Evolutionary conservation across 768 basidiomycete species (phyloP).

Genomic region (Tricholoma flavovirens): DNA sequence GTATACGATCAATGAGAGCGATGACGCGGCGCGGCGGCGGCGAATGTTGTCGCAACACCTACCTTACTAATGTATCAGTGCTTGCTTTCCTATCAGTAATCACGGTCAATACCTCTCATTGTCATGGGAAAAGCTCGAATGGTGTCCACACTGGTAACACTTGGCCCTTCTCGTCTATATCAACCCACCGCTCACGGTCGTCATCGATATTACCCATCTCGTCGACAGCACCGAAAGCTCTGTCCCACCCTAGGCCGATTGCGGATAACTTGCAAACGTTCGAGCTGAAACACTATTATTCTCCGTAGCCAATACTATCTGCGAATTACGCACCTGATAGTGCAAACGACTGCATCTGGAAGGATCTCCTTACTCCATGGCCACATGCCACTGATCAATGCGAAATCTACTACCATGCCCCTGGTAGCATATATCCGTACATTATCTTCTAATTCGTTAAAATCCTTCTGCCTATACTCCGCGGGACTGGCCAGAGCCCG

Average conservation of each 20-base stretch:
- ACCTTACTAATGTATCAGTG: not conserved
- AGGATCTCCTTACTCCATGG: constrained; percentile 32
- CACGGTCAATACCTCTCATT: not conserved
- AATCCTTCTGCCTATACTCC: constrained; percentile 52
- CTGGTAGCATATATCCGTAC: constrained; percentile 46
- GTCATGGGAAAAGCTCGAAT: constrained; percentile 44
- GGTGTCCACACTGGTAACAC: constrained; percentile 54
- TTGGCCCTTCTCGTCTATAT: constrained; percentile 56
- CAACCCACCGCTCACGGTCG: constrained; percentile 49
- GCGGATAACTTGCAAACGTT: constrained; percentile 55
- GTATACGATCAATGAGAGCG: too few relatives aligned
- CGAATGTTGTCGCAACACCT: too few relatives aligned
- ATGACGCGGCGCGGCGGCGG: too few relatives aligned
- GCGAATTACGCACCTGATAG: constrained; percentile 40
- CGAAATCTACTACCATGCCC: constrained; percentile 67
- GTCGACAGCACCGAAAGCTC: constrained; percentile 52
- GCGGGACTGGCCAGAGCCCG: constrained; percentile 42
- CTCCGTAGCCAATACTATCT: not conserved
- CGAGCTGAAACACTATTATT: constrained; percentile 36
- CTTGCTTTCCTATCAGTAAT: not conserved
- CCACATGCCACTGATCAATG: constrained; percentile 62
- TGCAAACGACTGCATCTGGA: constrained; percentile 53
- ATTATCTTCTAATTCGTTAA: constrained; percentile 32
- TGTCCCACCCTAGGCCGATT: constrained; percentile 58
- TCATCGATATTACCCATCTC: constrained; percentile 42